Evolutionary conservation across 805 yeast species (phyloP), one percentile per base, ranked within the genome.

Genomic region (Yamadazyma nakazawae): DNA sequence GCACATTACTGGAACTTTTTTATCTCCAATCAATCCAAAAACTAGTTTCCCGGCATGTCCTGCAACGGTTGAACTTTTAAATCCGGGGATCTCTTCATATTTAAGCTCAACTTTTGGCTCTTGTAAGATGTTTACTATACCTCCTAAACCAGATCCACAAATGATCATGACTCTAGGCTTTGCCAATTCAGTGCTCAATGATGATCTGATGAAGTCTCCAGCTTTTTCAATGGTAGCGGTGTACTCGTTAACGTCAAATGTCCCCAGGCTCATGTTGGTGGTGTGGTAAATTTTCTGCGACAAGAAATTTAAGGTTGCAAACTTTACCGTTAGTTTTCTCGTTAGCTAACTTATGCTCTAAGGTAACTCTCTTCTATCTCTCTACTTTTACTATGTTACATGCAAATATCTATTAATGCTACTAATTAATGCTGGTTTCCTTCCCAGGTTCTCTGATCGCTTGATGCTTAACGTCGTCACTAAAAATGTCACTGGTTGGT

Each of bases 121-220:
- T n/a, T 67, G 56, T 37, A 85, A 60, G 19, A 75, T 66, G 41
- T 78, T 72, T 1, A 91, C 84, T 42, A 92, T 83, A 0, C 95
- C 96, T 11, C 96, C 96, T 14, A 92, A 73, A 0, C 99, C 99
- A 4, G 97, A 87, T 6, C 99, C 99, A 67, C 97, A 91, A 44
- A 92, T 87, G 53, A 92, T 85, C 47, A 90, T 78, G 0, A 81
- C 82, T 49, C 80, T 69, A 2, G 97, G 96, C 21, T 45, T 34
- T 14, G 32, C n/a, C 17, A 47, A 43, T 25, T 42, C 46, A 14
- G 2, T 12, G 32, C 3, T 25, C 11, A 31, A 17, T 24, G 14
- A 32, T 4, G 45, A 31, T 13, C 30, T 37, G 26, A 52, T 28
- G 32, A 34, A 40, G 11, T 36, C 42, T 3, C 47, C 30, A 10